phyloP scores from a whole-genome alignment of 75 land plant species.

The Ceratopteris richardii region DNA sequence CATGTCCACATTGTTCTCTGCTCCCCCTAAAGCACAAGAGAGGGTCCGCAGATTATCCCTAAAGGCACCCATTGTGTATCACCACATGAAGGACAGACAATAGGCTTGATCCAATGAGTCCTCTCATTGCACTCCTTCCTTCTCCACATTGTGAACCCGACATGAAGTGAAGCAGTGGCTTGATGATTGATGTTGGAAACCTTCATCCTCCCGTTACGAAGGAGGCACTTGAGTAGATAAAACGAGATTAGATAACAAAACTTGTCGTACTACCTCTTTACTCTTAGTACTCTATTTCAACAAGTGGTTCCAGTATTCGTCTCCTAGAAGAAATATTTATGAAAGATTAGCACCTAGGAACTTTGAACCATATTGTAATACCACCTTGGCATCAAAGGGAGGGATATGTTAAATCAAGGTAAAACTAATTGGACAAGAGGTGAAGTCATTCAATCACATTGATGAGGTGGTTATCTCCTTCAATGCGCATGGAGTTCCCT shows the following conservation, averaged over 20 bases:
- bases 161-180: too few species aligned
- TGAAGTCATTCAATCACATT: constrained; percentile 35
- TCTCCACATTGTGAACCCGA: too few species aligned
- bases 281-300: constrained; percentile 86
- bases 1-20: too few species aligned
- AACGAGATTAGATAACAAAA: constrained; percentile 56
- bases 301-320: constrained; percentile 84
- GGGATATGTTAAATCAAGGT: constrained; percentile 78
- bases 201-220: constrained; percentile 87
- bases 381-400: constrained; percentile 77
- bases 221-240: constrained; percentile 76
- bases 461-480: constrained; percentile 83
- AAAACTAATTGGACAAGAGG: constrained; percentile 57
- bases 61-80: too few species aligned
- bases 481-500: constrained; percentile 90
- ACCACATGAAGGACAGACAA: too few species aligned
- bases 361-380: constrained; percentile 53
- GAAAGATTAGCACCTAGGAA: constrained; percentile 57
- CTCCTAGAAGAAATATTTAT: constrained; percentile 60
- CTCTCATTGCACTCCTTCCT: too few species aligned
- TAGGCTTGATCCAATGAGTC: too few species aligned
- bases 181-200: too few species aligned
- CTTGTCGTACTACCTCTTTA: constrained; percentile 83
- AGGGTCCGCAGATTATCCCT: too few species aligned
- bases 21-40: too few species aligned